These are phyloP conservation scores for Claviceps paspali DNA, from an alignment of 2,329 filamentous ascomycete species.

Conservation along the genomic window DNA sequence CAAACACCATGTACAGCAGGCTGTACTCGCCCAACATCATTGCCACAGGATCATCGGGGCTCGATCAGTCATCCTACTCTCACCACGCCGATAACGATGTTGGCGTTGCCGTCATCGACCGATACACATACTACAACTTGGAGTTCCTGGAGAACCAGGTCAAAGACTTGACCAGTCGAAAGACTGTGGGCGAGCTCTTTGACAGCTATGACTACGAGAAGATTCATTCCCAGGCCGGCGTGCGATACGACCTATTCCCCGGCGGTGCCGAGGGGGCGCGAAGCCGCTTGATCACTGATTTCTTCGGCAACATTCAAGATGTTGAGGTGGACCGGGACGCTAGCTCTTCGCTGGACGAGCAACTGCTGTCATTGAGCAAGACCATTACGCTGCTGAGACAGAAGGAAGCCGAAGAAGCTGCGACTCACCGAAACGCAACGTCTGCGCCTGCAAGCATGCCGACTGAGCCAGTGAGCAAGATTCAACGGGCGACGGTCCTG, in stretches of 20 bases:
- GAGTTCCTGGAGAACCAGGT: conserved; percentile 91
- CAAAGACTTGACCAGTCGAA: conserved; percentile 69
- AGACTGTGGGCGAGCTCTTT: conserved; percentile 85
- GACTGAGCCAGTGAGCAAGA: conserved; percentile 15
- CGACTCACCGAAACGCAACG: conserved; percentile 13
- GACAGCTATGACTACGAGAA: conserved; percentile 91
- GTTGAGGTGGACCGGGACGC: conserved; percentile 67
- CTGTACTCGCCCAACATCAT: conserved; percentile 98
- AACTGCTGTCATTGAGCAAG: conserved; percentile 61
- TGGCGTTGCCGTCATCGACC: conserved; percentile 93
- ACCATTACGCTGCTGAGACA: conserved; percentile 41
- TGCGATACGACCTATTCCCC: conserved; percentile 88
- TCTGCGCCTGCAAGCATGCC: conserved; percentile 15
- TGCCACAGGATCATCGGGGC: conserved; percentile 87
- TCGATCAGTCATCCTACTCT: conserved; percentile 92
- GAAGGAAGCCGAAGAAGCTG: conserved; percentile 30
- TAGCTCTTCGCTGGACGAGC: conserved; percentile 48
- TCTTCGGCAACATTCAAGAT: conserved; percentile 96
- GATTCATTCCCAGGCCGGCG: conserved; percentile 83
- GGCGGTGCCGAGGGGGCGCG: conserved; percentile 67
- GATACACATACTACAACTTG: conserved; percentile 96
- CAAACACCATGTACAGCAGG: conserved; percentile 97
- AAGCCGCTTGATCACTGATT: conserved; percentile 77
- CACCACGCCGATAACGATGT: conserved; percentile 98
- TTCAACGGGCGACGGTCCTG: conserved; percentile 37